These are phyloP conservation scores for Penicillium aurantiogriseum DNA, from an alignment of 2,329 filamentous ascomycete species.

Conservation along the genomic window DNA sequence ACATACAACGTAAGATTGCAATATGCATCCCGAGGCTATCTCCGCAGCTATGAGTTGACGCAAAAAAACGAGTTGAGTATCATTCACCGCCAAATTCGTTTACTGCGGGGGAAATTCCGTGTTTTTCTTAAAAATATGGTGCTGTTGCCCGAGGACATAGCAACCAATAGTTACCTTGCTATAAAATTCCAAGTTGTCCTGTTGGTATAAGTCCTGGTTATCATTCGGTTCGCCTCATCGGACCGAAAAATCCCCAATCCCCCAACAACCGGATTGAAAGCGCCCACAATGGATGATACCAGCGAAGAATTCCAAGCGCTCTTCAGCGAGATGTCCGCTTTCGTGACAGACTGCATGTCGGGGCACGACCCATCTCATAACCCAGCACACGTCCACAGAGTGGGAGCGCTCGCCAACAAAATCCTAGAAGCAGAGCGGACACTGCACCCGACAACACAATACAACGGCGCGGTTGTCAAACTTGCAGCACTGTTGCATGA, in stretches of 20 bases:
- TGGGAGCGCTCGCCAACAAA: conserved; percentile 68
- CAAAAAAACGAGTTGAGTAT: background rate
- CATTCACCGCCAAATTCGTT: conserved; percentile 18
- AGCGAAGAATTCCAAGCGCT: conserved; percentile 43
- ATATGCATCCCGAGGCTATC: background rate
- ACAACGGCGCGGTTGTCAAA: conserved; percentile 59
- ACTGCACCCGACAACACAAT: conserved; percentile 30
- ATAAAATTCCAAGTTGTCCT: background rate
- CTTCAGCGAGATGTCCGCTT: conserved; percentile 57
- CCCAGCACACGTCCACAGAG: conserved; percentile 78
- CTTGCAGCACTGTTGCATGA: conserved; percentile 81
- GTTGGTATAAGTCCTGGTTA: background rate
- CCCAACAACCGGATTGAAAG: background rate
- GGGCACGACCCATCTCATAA: conserved; percentile 81
- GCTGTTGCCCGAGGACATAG: background rate
- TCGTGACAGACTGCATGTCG: conserved; percentile 70
- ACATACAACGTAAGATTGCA: background rate
- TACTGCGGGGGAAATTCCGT: conserved; percentile 10
- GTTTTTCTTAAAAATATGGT: background rate
- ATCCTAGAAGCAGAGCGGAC: conserved; percentile 56
- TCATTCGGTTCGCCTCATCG: background rate
- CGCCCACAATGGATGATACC: conserved; percentile 15
- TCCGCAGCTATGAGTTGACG: background rate
- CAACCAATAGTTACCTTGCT: background rate
- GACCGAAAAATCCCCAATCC: background rate